A percentile compares a stretch with the other conserved stretches of the same genome.
phyloP scores from a whole-genome alignment of 2,329 filamentous ascomycete species.

The Tolypocladium pustulatum region DNA sequence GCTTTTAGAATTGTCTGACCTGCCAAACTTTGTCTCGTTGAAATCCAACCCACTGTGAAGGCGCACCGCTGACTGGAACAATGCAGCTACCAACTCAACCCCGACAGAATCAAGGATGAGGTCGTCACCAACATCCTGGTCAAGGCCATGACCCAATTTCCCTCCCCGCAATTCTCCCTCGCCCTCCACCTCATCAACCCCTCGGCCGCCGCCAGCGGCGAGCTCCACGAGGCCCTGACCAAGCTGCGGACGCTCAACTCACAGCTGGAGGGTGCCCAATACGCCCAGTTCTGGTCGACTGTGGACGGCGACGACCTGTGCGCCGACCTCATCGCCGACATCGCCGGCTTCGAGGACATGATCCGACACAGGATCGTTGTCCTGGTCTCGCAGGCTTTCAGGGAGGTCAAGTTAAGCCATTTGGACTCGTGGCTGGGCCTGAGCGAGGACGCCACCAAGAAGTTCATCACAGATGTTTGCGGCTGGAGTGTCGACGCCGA shows the following conservation, averaged over 20 bases:
- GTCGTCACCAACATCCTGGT: constrained; percentile 98
- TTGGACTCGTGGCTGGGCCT: constrained; percentile 70
- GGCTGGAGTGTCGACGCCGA: constrained; percentile 71
- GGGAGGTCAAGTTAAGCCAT: constrained; percentile 57
- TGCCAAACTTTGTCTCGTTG: constrained; percentile 1
- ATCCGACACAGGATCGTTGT: constrained; percentile 84
- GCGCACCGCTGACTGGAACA: neutral
- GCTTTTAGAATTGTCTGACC: constrained; percentile 64
- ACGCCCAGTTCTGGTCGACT: constrained; percentile 85
- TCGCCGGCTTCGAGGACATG: constrained; percentile 88
- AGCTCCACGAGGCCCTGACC: constrained; percentile 80
- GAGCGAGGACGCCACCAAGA: constrained; percentile 54
- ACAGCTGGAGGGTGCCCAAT: constrained; percentile 83
- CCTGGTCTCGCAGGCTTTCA: constrained; percentile 71
- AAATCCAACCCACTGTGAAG: neutral
- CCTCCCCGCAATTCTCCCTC: constrained; percentile 88
- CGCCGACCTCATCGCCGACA: constrained; percentile 89
- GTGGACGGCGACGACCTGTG: constrained; percentile 92
- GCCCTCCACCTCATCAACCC: constrained; percentile 88
- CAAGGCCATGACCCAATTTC: constrained; percentile 96
- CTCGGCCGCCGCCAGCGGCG: constrained; percentile 53
- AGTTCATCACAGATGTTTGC: constrained; percentile 76
- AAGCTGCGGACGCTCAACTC: constrained; percentile 79
- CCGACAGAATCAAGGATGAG: constrained; percentile 92
- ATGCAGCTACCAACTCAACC: constrained; percentile 95